phyloP scores from a whole-genome alignment of 495 filamentous ascomycete species.

The Penicillium cinerascens region DNA sequence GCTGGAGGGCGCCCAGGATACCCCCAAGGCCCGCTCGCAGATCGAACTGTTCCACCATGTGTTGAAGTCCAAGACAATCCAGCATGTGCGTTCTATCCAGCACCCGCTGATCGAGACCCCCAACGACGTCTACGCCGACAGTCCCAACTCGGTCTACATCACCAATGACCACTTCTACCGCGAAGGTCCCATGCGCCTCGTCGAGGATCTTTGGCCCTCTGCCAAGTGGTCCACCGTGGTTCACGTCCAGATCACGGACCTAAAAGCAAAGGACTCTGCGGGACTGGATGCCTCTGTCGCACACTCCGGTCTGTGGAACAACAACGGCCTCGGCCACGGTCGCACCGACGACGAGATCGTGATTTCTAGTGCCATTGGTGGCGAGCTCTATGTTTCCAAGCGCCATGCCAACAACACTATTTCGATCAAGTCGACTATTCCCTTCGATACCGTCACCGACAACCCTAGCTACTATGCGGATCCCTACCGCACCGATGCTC shows the following conservation, averaged over 20 bases:
- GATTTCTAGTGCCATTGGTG: slow-evolving; percentile 38
- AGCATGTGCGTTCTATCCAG: slow-evolving; percentile 43
- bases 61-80: slow-evolving; percentile 24
- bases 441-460: slow-evolving; percentile 47
- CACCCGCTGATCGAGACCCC: slow-evolving; percentile 52
- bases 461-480: slow-evolving; percentile 56
- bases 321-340: slow-evolving; percentile 58
- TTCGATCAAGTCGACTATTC: slow-evolving; percentile 38
- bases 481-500: slow-evolving; percentile 28
- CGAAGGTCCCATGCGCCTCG: slow-evolving; percentile 39
- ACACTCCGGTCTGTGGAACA: slow-evolving; percentile 42
- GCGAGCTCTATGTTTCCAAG: slow-evolving; percentile 30
- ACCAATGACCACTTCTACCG: slow-evolving; percentile 60
- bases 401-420: slow-evolving; percentile 30
- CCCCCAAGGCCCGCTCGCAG: slow-evolving; percentile 45
- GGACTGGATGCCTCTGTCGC: slow-evolving; percentile 46
- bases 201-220: slow-evolving; percentile 38
- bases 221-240: slow-evolving; percentile 40
- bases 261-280: slow-evolving; percentile 12
- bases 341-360: slow-evolving; percentile 44
- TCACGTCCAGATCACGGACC: slow-evolving; percentile 27
- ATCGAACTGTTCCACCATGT: slow-evolving; percentile 59
- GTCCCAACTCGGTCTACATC: slow-evolving; percentile 49
- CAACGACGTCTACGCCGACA: slow-evolving; percentile 54
- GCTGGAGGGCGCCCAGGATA: slow-evolving; percentile 4